phyloP scores from a whole-genome alignment of 306 rosid genomes.

The Trifolium fragiferum region DNA sequence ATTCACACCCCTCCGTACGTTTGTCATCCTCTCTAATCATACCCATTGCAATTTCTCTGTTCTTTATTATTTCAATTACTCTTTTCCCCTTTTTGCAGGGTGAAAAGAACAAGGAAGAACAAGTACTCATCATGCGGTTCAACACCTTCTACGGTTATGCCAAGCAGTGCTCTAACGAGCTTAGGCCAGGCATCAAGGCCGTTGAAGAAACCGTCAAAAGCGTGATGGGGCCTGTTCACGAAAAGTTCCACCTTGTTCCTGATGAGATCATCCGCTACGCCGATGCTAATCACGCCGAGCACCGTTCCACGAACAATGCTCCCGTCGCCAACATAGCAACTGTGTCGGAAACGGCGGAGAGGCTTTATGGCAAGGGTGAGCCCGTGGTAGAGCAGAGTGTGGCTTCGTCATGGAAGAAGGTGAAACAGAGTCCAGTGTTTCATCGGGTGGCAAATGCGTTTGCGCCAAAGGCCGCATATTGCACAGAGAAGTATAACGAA shows the following conservation, averaged over 20 bases:
- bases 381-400: slow-evolving; percentile 46
- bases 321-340: slow-evolving; percentile 56
- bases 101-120: not conserved
- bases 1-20: not conserved
- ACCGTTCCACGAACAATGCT: slow-evolving; percentile 47
- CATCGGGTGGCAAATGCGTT: slow-evolving; percentile 48
- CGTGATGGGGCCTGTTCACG: slow-evolving; percentile 33
- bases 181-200: slow-evolving; percentile 35
- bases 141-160: slow-evolving; percentile 5
- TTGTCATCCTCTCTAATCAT: not conserved
- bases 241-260: slow-evolving; percentile 45
- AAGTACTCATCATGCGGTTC: slow-evolving; percentile 35
- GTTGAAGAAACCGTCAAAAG: slow-evolving; percentile 44
- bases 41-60: not conserved
- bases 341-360: slow-evolving; percentile 51
- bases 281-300: slow-evolving; percentile 40
- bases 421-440: slow-evolving; percentile 57
- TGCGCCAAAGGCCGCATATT: slow-evolving; percentile 20
- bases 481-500: slow-evolving; percentile 42
- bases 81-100: not conserved
- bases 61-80: slow-evolving; percentile 9
- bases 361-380: slow-evolving; percentile 57
- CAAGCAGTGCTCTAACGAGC: slow-evolving; percentile 31
- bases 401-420: slow-evolving; percentile 25
- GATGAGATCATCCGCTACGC: slow-evolving; percentile 43